Evolutionary conservation across 345 rosid species (phyloP).

Genomic region (Eucalyptus urophylla): DNA sequence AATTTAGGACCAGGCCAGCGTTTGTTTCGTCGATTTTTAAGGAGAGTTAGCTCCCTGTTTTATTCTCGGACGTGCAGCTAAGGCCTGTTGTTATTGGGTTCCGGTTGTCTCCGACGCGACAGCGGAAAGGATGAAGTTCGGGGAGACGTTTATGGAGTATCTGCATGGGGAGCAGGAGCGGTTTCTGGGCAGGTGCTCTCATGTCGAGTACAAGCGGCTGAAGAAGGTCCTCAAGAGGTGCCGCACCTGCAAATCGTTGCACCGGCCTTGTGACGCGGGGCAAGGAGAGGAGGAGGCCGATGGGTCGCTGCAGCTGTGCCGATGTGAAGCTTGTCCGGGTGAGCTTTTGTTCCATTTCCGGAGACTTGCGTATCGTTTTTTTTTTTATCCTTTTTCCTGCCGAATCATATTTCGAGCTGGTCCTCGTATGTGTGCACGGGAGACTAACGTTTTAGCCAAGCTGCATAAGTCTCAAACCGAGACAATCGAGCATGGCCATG

Average conservation of each 20-base stretch:
- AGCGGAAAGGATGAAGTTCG: slow-evolving; percentile 58
- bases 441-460: neutral
- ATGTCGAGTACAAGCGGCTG: slow-evolving; percentile 77
- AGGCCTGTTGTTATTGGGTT: neutral
- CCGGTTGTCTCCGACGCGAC: neutral
- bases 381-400: neutral
- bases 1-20: neutral
- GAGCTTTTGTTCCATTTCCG: neutral
- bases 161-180: slow-evolving; percentile 56
- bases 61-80: neutral
- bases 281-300: neutral
- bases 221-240: slow-evolving; percentile 77
- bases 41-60: neutral
- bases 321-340: slow-evolving; percentile 60
- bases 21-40: neutral
- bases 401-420: neutral
- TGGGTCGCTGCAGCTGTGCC: slow-evolving; percentile 3
- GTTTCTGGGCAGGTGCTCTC: slow-evolving; percentile 49
- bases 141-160: slow-evolving; percentile 71
- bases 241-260: slow-evolving; percentile 29
- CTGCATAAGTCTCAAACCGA: neutral
- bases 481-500: neutral
- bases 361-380: neutral
- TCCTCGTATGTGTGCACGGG: neutral
- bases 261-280: slow-evolving; percentile 3